Evolutionary conservation across 208 protist species (phyloP).

Genomic region (Vickermania spadyakhi): DNA sequence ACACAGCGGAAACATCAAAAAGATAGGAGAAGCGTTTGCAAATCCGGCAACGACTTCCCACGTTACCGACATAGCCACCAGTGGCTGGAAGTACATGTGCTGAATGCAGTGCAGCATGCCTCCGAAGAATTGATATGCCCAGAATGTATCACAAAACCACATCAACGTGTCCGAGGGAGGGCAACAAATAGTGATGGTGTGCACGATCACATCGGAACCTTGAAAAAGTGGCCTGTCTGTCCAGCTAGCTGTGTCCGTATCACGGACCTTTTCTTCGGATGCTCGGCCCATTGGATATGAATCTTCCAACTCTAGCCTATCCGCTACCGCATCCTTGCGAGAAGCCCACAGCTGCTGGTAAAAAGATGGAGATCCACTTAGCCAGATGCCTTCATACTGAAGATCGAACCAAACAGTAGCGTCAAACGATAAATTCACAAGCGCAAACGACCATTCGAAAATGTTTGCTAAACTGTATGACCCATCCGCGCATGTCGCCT

Average conservation of each 20-base stretch:
- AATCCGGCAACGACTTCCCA: constrained; percentile 39
- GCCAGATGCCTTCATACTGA: constrained; percentile 54
- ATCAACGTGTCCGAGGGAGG: constrained; percentile 31
- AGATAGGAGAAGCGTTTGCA: constrained; percentile 27
- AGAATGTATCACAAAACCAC: constrained; percentile 74
- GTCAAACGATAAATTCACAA: constrained; percentile 59
- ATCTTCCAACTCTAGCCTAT: background rate
- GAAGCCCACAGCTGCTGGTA: constrained; percentile 18
- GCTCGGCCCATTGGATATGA: background rate
- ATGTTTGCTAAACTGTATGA: constrained; percentile 61
- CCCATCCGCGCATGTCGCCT: constrained; percentile 43
- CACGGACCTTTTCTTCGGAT: background rate
- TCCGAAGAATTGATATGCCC: constrained; percentile 48
- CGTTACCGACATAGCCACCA: constrained; percentile 67
- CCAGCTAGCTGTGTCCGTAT: background rate
- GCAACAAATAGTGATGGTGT: constrained; percentile 53
- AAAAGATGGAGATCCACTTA: constrained; percentile 29
- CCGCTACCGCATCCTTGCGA: background rate
- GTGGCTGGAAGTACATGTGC: constrained; percentile 78
- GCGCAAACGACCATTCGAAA: constrained; percentile 55
- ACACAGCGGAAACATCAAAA: constrained; percentile 33
- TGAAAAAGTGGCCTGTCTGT: constrained; percentile 16
- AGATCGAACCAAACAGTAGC: constrained; percentile 50
- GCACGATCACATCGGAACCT: constrained; percentile 31
- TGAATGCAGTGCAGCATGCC: constrained; percentile 46